Percentiles rank a stretch among this genome's conserved stretches.
Evolutionary conservation across 2,329 filamentous ascomycete species (phyloP).

Genomic region (Exserohilum rostratum): DNA sequence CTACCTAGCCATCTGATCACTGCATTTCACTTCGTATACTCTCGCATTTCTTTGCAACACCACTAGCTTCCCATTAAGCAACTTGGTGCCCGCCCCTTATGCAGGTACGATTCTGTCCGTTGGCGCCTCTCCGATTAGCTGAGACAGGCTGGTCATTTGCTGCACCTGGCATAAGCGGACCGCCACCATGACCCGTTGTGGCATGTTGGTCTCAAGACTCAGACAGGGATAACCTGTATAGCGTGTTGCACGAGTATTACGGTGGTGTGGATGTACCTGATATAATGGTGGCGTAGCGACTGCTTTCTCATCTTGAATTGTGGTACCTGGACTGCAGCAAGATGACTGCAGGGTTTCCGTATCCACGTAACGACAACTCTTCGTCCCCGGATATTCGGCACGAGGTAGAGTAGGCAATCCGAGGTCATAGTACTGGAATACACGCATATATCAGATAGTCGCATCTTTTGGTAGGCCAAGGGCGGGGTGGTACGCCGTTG

Average conservation of each 20-base stretch:
- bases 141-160: slow-evolving; percentile 1
- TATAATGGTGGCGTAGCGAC: neutral
- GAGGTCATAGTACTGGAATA: neutral
- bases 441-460: neutral
- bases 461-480: neutral
- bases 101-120: slow-evolving; percentile 8
- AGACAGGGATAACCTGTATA: neutral
- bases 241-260: neutral
- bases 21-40: slow-evolving; percentile 2
- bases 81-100: neutral
- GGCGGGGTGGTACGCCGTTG: neutral
- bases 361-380: too few species aligned
- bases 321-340: neutral
- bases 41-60: neutral
- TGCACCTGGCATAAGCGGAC: neutral
- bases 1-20: neutral
- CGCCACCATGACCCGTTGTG: neutral
- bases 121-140: neutral
- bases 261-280: neutral
- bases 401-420: neutral
- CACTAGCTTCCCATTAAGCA: neutral
- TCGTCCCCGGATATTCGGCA: neutral
- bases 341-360: neutral
- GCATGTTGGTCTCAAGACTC: neutral
- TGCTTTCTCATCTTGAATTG: neutral